Evolutionary conservation across 164 flowering plant genomes (phyloP), one percentile per base, ranked within the genome.

Genomic region (Taxillus chinensis): DNA sequence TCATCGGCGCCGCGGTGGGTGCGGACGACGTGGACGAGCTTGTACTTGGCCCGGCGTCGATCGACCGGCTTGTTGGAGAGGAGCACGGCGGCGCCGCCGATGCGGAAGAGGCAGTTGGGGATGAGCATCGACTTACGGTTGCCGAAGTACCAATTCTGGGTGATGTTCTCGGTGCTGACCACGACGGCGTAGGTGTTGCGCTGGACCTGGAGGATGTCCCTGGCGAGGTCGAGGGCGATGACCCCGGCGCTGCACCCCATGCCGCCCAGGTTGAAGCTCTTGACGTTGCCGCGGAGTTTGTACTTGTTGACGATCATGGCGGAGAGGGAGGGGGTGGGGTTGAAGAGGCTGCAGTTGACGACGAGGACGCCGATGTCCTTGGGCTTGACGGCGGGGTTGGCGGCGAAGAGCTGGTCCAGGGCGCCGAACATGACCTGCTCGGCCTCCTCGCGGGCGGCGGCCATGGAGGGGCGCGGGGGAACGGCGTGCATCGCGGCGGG

Each of bases 191-290:
- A 84, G 41, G 88, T 83, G 59, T 77, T 80, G 41, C 90, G 55
- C 61, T 90, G 93, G 66, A 83, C 80, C 60, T 80, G 92, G 13
- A 90, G 61, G 71, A 90, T 52, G 62, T 90, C 90, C 57, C 75
- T 80, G 7, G 93, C 96, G 3, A 90, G 78, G 68, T 84, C 88
- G 52, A 90, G 16, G 7, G 93, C 81, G 7, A 90, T 85, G 0
- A 86, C 91, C 1, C 96, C 89, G 38, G 91, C 93, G 61, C 85
- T 81, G 60, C 93, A 86, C 0, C 96, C 96, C 96, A 90, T 90
- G 2, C 96, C 96, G 0, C 91, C 93, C 17, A 90, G 67, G 65
- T 87, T 90, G 59, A 71, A 83, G 39, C 81, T 83, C 72, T 58
- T 73, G 12, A 90, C 78, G 42, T 84, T 83, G 0, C 88, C 90